These are phyloP conservation scores for Carpinus fangiana DNA, from an alignment of 306 rosid species.

Conservation along the genomic window DNA sequence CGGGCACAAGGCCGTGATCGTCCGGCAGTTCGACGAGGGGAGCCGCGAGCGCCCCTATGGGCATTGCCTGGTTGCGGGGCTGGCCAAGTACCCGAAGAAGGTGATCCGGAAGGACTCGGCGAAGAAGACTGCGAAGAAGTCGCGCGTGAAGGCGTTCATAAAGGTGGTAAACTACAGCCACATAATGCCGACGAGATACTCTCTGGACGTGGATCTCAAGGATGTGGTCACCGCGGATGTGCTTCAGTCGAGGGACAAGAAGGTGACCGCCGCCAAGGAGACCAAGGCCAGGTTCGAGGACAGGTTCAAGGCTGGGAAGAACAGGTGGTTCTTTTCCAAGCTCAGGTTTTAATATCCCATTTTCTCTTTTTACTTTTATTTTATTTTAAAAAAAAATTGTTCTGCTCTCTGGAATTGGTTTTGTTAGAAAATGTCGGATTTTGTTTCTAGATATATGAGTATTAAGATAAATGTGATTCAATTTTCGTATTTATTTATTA, in stretches of 20 bases:
- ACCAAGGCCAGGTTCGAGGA: conserved; percentile 40
- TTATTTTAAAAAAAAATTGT: too few relatives aligned
- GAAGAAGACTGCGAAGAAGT: conserved; percentile 43
- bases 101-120: conserved; percentile 40
- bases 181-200: conserved; percentile 46
- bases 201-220: conserved; percentile 46
- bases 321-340: conserved; percentile 51
- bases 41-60: conserved; percentile 42
- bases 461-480: too few relatives aligned
- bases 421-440: too few relatives aligned
- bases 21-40: conserved; percentile 36
- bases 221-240: conserved; percentile 31
- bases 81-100: conserved; percentile 39
- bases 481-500: too few relatives aligned
- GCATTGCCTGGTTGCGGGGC: conserved; percentile 42
- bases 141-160: conserved; percentile 42
- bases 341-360: conserved; percentile 37
- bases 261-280: conserved; percentile 39
- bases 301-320: conserved; percentile 44
- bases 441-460: too few relatives aligned
- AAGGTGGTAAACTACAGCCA: conserved; percentile 43
- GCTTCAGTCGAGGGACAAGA: conserved; percentile 34
- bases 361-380: too few relatives aligned
- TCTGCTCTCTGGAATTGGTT: too few relatives aligned
- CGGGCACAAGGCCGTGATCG: conserved; percentile 40